Evolutionary conservation across 2,329 filamentous ascomycete genomes (phyloP), one percentile per base, ranked within the genome.

Genomic region (Cercospora sojina): DNA sequence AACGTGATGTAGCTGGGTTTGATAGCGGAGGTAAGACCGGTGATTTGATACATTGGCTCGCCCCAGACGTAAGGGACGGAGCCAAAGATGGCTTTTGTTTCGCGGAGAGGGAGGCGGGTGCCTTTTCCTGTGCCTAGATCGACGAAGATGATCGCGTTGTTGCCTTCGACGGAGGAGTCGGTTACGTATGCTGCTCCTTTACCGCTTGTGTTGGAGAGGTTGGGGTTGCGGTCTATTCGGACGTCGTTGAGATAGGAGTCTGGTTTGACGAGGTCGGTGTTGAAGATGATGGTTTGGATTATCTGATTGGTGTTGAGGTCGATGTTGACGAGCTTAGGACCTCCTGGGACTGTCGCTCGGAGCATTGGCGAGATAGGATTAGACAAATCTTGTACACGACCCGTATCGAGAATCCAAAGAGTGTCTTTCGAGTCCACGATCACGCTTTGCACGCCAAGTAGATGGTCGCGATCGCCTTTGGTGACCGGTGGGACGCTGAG

Each of bases 341-440:
- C 83, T 35, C 83, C 83, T 8, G 68, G 66, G 23, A 78, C 76
- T 4, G 78, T 80, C 1, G 80, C 80, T 35, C 82, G 77, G 0
- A 70, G 67, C 18, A 77, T 77, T 10, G 77, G 79, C 2, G 78
- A 78, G 51, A 81, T 76, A 0, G 69, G 66, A 18, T 76, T 74
- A 12, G 75, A 70, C 1, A 77, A 76, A 29, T 70, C 69, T 38
- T 70, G 69, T 4, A 77, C 79, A 29, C 82, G 78, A 5, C 82
- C 82, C 2, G 82, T 84, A 66, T 85, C 83, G 6, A 84, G 77
- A 62, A 84, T 81, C 82, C 82, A 84, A 13, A 84, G 76, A 5
- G 80, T 78, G 70, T 84, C 81, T 2, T 73, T 70, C 0, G 82
- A 69, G 67, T 84, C 82, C 13, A 84, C 77, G 13, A 84, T 81